Percentiles rank a stretch among this genome's conserved stretches.
Conservation (phyloP, 345 rosid genomes). For the Brassica carinata region DNA sequence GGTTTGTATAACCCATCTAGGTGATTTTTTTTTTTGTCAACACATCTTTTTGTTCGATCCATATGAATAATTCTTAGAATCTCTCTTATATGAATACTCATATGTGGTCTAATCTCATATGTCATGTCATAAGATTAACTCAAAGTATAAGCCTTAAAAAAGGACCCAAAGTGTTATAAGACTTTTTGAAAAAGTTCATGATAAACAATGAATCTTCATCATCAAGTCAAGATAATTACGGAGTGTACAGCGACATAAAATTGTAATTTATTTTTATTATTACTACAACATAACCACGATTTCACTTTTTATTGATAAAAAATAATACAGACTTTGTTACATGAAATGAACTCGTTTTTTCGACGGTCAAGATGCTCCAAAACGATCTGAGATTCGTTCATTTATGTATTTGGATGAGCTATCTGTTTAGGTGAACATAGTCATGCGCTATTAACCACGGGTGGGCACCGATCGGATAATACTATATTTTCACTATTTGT, state of each 20-base stretch:
- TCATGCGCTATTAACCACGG: not conserved
- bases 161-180: too few relatives aligned
- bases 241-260: not conserved
- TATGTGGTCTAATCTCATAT: not conserved
- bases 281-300: not conserved
- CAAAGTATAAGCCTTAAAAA: not conserved
- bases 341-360: slow-evolving; percentile 3
- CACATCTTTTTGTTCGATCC: not conserved
- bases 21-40: slow-evolving; percentile 1
- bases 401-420: not conserved
- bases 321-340: not conserved
- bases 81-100: slow-evolving; percentile 1
- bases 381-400: not conserved
- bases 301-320: not conserved
- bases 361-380: slow-evolving; percentile 2
- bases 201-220: too few relatives aligned
- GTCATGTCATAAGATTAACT: not conserved
- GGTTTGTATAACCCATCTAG: not conserved
- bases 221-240: not conserved
- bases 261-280: not conserved
- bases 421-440: not conserved
- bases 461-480: too few relatives aligned
- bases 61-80: not conserved
- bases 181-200: too few relatives aligned
- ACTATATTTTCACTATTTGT: too few relatives aligned